phyloP scores from a whole-genome alignment of 140 eudicot genomes.

The Oenanthe javanica region DNA sequence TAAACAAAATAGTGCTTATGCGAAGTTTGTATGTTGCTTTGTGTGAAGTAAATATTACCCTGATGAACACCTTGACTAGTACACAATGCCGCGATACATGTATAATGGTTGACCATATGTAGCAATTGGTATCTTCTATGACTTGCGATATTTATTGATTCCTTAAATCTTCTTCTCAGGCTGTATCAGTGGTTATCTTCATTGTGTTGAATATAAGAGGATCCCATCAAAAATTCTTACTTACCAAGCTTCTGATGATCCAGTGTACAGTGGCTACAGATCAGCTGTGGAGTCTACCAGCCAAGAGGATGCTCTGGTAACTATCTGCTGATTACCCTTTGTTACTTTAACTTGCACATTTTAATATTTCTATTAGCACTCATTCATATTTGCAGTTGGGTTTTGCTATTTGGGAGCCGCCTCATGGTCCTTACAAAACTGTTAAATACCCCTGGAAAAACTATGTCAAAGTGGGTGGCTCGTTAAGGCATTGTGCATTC shows the following conservation, averaged over 20 bases:
- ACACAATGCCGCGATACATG: not conserved
- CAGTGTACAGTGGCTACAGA: slow-evolving; percentile 62
- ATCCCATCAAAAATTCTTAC: slow-evolving; percentile 60
- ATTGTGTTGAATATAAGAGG: slow-evolving; percentile 56
- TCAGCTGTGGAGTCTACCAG: slow-evolving; percentile 67
- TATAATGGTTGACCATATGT: not conserved
- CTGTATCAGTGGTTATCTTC: slow-evolving; percentile 60
- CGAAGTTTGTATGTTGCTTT: too few relatives aligned
- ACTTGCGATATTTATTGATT: not conserved
- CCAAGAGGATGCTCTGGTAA: slow-evolving; percentile 76
- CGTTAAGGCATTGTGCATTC: slow-evolving; percentile 72
- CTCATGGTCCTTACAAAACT: slow-evolving; percentile 67
- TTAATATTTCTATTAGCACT: not conserved
- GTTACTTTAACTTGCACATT: not conserved
- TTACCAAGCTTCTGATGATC: slow-evolving; percentile 59
- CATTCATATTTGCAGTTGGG: slow-evolving; percentile 38
- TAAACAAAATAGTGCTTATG: not conserved
- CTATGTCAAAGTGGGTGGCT: slow-evolving; percentile 63
- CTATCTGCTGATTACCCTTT: not conserved
- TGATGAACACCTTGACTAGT: not conserved
- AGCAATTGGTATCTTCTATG: not conserved
- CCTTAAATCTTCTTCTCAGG: too few relatives aligned
- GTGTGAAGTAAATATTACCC: too few relatives aligned
- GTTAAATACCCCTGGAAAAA: slow-evolving; percentile 62
- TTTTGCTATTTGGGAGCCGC: slow-evolving; percentile 83